A percentile compares a stretch with the other conserved stretches of the same genome.
Conservation (phyloP, 169 alveolate species). For the Plasmodium knowlesi region DNA sequence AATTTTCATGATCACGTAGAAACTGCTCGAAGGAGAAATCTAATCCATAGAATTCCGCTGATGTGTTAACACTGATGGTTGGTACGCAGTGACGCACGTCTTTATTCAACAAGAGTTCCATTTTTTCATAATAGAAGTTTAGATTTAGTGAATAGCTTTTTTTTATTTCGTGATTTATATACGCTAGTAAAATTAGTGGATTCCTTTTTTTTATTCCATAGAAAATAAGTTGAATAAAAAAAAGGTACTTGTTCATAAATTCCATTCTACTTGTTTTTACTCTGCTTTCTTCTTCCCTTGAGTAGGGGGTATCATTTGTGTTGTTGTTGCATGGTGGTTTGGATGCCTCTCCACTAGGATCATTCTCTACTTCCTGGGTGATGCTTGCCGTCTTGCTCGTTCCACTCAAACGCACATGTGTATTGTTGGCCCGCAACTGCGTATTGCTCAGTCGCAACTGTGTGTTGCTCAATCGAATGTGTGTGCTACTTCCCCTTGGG, state of each 20-base stretch:
- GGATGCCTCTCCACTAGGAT: not conserved
- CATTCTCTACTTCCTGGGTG: not conserved
- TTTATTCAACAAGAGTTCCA: conserved; percentile 36
- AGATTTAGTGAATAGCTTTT: conserved; percentile 7
- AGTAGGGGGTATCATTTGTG: not conserved
- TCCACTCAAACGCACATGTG: not conserved
- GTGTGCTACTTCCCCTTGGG: not conserved
- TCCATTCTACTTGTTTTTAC: conserved; percentile 18
- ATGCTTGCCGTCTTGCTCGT: not conserved
- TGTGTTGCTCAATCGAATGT: not conserved
- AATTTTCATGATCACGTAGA: conserved; percentile 22
- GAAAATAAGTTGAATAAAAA: conserved; percentile 51
- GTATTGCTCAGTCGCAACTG: not conserved
- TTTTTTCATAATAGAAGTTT: conserved; percentile 12
- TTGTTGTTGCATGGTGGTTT: not conserved
- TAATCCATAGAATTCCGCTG: not conserved
- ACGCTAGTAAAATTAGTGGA: conserved; percentile 53
- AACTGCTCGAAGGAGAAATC: conserved; percentile 49
- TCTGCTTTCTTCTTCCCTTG: conserved; percentile 26
- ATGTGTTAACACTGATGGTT: not conserved
- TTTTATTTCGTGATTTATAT: conserved; percentile 59
- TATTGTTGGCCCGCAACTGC: not conserved
- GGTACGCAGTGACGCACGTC: conserved; percentile 12
- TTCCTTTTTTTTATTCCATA: conserved; percentile 46
- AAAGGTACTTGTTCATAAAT: conserved; percentile 57